Evolutionary conservation across 169 alveolate species (phyloP).

Genomic region (Cyclospora cayetanensis): DNA sequence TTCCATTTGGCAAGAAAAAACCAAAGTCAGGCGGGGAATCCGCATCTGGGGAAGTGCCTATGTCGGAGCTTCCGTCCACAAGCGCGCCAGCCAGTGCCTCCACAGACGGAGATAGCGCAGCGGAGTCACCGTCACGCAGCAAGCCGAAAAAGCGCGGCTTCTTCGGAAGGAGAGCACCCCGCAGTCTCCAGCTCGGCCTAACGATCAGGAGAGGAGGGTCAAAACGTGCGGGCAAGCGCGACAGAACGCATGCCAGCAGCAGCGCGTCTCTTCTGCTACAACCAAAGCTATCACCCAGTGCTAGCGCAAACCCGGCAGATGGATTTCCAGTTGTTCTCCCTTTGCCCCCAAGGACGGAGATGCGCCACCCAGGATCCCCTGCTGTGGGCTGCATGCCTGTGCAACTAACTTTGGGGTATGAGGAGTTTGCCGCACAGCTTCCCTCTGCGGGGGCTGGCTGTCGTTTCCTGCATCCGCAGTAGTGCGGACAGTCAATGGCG

Average conservation of each 20-base stretch:
- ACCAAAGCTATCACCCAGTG: background rate
- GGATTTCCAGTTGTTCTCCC: background rate
- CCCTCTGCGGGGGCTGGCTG: slow-evolving; percentile 3
- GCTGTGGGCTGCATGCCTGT: slow-evolving; percentile 11
- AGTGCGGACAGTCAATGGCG: too few species aligned
- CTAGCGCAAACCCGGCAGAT: background rate
- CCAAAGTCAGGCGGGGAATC: too few species aligned
- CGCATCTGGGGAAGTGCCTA: too few species aligned
- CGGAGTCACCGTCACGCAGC: background rate
- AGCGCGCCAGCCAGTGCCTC: too few species aligned
- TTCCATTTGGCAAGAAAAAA: too few species aligned
- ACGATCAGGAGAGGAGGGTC: background rate
- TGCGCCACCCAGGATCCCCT: background rate
- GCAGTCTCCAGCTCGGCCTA: background rate
- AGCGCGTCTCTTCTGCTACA: background rate
- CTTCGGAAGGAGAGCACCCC: background rate
- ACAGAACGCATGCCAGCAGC: too few species aligned
- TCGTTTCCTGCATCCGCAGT: background rate
- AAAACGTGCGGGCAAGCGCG: background rate
- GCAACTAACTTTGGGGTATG: background rate
- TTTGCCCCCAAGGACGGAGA: background rate
- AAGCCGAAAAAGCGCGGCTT: background rate
- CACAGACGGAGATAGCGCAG: too few species aligned
- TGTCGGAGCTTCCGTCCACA: too few species aligned
- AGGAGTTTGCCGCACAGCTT: background rate